Base-by-base conservation (phyloP, 305 asterid species). In the Fraxinus floribunda region DNA sequence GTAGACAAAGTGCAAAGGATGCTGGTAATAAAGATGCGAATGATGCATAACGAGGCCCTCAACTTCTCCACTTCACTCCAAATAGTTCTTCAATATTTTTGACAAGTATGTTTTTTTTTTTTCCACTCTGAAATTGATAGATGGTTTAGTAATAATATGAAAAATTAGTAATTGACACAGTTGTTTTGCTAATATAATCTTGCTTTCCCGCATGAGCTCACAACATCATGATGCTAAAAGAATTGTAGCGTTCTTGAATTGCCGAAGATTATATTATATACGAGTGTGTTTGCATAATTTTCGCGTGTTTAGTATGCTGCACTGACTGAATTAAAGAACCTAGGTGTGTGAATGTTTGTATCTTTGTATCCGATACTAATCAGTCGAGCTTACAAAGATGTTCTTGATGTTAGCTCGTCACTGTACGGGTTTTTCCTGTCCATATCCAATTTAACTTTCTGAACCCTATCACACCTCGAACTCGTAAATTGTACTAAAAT, bases 41-140 rank as follows among this genome's bases (percentile, higher is more conserved):
- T 71, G 83, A 85, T 74, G 88, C 93, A 81, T 87, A 92, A 93
- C 91, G 5, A 86, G 91, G 83, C 94, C 97, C 44, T 89, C 90
- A 0, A 83, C 86, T 36, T 87, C 97, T 57, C 89, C 91, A 18
- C 82, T 64, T 64, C 5, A 24, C 16, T 64, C 72, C 34, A 24
- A 64, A 64, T 64, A 16, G 62, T 20, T 38, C 55, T 16, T 41
- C 62, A 46, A 41, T 38, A 18, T 10, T 24, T 11, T 41, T 8
- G n/a, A 30, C 10, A 6, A 5, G 29, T 36, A 13, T 41, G 64
- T 39, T 36, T 36, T 20, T 49, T 75, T 11, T 36, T 75, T 41
- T 22, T 22, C 79, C 79, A 24, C 55, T 3, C 36, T 0, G 78
- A 36, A 35, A 16, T 74, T 74, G 78, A 1, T 36, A 64, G 72